A percentile compares a stretch with the other conserved stretches of the same genome.
Conservation (phyloP, 225 moss, liverwort and hornwort genomes). For the Takakia lepidozioides region DNA sequence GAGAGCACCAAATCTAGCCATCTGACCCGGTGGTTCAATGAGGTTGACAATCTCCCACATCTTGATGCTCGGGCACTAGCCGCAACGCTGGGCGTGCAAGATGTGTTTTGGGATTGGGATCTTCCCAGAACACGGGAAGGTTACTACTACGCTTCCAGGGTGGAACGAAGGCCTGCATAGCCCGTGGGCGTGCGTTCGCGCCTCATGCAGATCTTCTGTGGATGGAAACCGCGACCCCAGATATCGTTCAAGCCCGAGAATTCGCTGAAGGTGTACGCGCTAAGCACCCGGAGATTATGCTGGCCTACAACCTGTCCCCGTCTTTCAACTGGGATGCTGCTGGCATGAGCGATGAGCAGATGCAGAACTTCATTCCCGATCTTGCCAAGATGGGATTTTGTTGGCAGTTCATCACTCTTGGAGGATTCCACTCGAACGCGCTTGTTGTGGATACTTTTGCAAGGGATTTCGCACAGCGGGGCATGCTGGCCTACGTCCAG, state of each 20-base stretch:
- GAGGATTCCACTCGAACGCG: constrained; percentile 67
- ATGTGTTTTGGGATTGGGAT: constrained; percentile 69
- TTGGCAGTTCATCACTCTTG: constrained; percentile 86
- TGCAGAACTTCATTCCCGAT: constrained; percentile 75
- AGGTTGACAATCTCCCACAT: constrained; percentile 17
- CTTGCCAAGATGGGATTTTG: constrained; percentile 59
- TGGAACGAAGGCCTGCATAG: constrained; percentile 51
- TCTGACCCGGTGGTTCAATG: constrained; percentile 9
- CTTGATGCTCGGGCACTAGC: constrained; percentile 40
- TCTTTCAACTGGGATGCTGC: constrained; percentile 91
- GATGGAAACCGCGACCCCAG: constrained; percentile 82
- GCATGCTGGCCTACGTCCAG: constrained; percentile 78
- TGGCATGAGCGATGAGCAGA: constrained; percentile 58
- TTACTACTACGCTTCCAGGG: constrained; percentile 57
- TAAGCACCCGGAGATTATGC: constrained; percentile 47
- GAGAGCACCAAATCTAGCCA: constrained; percentile 16
- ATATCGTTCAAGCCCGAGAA: constrained; percentile 42
- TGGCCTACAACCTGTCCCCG: constrained; percentile 77
- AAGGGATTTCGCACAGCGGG: constrained; percentile 62
- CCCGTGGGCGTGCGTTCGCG: constrained; percentile 51
- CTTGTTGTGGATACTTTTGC: constrained; percentile 65
- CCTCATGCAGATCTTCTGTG: constrained; percentile 59
- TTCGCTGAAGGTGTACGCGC: constrained; percentile 46
- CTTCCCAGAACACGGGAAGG: constrained; percentile 64
- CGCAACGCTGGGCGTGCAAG: constrained; percentile 27